Conservation (phyloP, 768 basidiomycete genomes). For the Leccinum obscurum region DNA sequence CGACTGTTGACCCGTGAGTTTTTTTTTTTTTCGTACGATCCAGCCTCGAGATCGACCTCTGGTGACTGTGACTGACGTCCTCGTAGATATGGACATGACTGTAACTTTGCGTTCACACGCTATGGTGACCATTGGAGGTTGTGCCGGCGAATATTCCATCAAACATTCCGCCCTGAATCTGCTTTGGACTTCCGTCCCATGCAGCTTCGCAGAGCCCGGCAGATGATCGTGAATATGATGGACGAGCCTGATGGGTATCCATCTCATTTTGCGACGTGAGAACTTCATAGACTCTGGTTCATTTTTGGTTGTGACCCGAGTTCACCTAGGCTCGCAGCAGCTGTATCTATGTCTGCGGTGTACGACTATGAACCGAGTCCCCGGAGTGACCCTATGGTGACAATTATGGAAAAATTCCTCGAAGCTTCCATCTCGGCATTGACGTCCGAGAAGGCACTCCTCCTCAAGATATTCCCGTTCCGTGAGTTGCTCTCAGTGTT, state of each 20-base stretch:
- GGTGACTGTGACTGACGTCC: background rate
- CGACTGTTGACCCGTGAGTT: conserved; percentile 7
- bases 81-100: conserved; percentile 7
- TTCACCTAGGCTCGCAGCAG: background rate
- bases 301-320: background rate
- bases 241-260: background rate
- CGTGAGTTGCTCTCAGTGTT: conserved; percentile 12
- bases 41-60: background rate
- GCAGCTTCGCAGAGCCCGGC: conserved; percentile 2
- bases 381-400: conserved; percentile 7
- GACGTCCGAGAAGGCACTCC: background rate
- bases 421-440: background rate
- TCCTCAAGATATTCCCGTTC: conserved; percentile 4
- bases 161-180: background rate
- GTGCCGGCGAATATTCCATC: conserved; percentile 8
- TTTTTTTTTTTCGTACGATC: background rate
- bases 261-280: background rate
- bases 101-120: conserved; percentile 4
- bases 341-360: background rate
- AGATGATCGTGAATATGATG: background rate
- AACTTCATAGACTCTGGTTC: background rate
- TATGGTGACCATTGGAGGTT: conserved; percentile 9
- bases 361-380: background rate
- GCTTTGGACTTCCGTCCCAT: background rate
- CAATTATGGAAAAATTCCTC: background rate